Percentiles rank a stretch among this genome's conserved stretches.
Conservation (phyloP, 2,329 filamentous ascomycete species). For the Colletotrichum agaves region DNA sequence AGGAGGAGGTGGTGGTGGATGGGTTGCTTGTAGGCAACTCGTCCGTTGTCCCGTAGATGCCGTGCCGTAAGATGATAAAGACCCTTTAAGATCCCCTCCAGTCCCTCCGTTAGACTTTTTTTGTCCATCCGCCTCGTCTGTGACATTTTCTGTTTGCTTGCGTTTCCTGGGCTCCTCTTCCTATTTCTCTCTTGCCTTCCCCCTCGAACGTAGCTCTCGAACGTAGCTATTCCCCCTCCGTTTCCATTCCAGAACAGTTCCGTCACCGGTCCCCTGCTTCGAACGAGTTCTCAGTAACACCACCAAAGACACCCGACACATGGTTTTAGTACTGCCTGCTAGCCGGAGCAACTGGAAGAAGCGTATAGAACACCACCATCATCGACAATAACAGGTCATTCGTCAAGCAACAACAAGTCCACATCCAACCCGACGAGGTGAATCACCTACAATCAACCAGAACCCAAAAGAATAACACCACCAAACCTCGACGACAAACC, state of each 20-base stretch:
- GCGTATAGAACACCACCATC: background rate
- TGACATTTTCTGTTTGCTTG: constrained; percentile 12
- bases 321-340: background rate
- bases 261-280: background rate
- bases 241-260: background rate
- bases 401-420: background rate
- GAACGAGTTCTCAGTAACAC: constrained; percentile 1
- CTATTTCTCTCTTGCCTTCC: background rate
- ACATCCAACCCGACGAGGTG: background rate
- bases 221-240: background rate
- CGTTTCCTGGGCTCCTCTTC: background rate
- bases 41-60: constrained; percentile 27
- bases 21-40: constrained; percentile 10
- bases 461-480: background rate
- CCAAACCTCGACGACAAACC: background rate
- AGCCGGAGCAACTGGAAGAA: constrained; percentile 11
- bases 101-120: constrained; percentile 1
- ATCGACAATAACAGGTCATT: background rate
- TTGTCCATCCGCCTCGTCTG: constrained; percentile 26
- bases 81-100: constrained; percentile 34
- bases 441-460: background rate
- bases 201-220: background rate
- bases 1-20: background rate
- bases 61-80: constrained; percentile 32
- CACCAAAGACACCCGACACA: constrained; percentile 8